Evolutionary conservation across 2,329 filamentous ascomycete species (phyloP), one percentile per base, ranked within the genome.

Genomic region (Zymoseptoria tritici): DNA sequence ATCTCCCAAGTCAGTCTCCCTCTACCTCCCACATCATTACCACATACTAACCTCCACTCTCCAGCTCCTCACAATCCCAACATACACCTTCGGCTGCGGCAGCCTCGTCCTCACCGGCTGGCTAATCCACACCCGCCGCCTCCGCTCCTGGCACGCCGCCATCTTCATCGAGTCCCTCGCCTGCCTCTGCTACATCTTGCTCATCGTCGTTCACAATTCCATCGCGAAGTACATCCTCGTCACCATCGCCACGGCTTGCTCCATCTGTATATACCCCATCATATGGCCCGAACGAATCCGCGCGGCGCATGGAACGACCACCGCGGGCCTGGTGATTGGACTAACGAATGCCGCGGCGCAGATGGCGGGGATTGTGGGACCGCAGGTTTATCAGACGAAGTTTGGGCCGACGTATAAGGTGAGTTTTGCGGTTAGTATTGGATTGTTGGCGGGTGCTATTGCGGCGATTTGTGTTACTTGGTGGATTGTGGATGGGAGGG

Each of bases 241-340:
- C n/a, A 75, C 72, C 59, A 67, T 77, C 22, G 75, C 75, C 3
- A 75, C 73, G 2, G 72, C 75, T 0, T 75, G 72, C 4, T 74
- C 73, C 0, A 72, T 74, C 26, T 73, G 71, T 7, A 75, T 77
- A 58, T 74, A 74, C 58, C 71, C 75, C 1, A 73, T 77, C 52
- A 66, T 77, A 7, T 77, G 74, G 74, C 75, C 74, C 7, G 75
- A 77, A 56, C 68, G 74, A 5, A 76, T 77, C 42, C 68, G 74
- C 22, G 74, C 73, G 3, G 73, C 74, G 4, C 70, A 71, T 52
- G 75, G 74, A 5, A 77, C 74, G 0, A 76, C 75, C 5, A 72
- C 71, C 13, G 74, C 75, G 5, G 75, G 70, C 5, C 60, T 76
- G 42, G 72, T 73, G 2, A 76, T 76, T 21, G 74, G 71, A 2